Evolutionary conservation across 2,329 filamentous ascomycete species (phyloP), one percentile per base, ranked within the genome.

Genomic region (Tolypocladium amazonense): DNA sequence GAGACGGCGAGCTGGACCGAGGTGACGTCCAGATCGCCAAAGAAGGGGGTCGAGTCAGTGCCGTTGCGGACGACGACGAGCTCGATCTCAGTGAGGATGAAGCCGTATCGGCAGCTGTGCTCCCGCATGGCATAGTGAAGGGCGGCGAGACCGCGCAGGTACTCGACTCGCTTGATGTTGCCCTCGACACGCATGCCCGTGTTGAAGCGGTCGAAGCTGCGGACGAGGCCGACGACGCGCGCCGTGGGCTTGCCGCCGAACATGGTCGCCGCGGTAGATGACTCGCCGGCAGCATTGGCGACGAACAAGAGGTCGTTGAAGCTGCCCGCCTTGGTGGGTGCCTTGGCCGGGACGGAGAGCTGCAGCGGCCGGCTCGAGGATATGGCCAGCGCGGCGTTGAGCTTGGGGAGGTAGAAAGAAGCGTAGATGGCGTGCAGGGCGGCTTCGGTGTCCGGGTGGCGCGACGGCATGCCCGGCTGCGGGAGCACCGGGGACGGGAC

Each of bases 81-180:
- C 76, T 97, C 93, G 67, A 96, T 96, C 76, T 97, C 93, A 1
- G 91, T 97, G 70, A 97, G 86, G 73, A 97, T 93, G 79, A 96
- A 97, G 59, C 93, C 93, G 73, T 97, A 97, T 61, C 93, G 87
- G 71, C 90, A 95, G 65, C 87, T 87, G 76, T 96, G 90, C 76
- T 96, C 91, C 72, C 93, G 91, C 91, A 97, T 96, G 69, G 88
- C 87, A 70, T 90, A 85, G 75, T 97, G 93, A 53, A 97, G 79
- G 67, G 95, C 90, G 0, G 92, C 82, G 6, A 97, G 84, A 1
- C 90, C 90, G 57, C 89, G 87, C 25, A 97, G 87, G 77, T 97
- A 97, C 74, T 93, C 87, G 60, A 96, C 90, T 61, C 89, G 88
- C 75, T 92, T 89, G 73, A 91, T 84, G 64, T 92, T 90, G 53